A percentile compares a stretch with the other conserved stretches of the same genome.
phyloP scores from a whole-genome alignment of 1,284 basidiomycete genomes.

The Microbotryomycetes sp. region DNA sequence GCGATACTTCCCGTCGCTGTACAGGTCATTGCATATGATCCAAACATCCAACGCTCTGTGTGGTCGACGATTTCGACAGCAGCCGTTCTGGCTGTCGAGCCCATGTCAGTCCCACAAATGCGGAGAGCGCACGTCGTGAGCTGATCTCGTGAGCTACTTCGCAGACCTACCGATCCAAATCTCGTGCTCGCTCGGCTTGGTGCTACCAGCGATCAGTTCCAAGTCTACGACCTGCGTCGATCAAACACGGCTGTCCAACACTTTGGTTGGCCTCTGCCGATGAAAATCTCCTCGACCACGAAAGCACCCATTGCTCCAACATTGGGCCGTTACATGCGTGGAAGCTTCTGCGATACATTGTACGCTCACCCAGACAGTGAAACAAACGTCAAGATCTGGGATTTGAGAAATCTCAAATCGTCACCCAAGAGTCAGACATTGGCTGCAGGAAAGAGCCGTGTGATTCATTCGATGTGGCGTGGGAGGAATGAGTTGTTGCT shows the following conservation, averaged over 20 bases:
- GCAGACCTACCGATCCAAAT: slow-evolving; percentile 17
- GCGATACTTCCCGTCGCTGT: not conserved
- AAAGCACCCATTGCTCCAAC: slow-evolving; percentile 4
- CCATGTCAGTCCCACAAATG: slow-evolving; percentile 5
- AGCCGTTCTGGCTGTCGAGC: slow-evolving; percentile 13
- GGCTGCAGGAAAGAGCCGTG: not conserved
- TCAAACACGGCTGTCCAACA: not conserved
- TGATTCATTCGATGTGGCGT: slow-evolving; percentile 5
- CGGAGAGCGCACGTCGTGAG: not conserved
- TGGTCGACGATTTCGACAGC: slow-evolving; percentile 17
- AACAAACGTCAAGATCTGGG: slow-evolving; percentile 20
- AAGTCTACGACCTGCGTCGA: slow-evolving; percentile 14
- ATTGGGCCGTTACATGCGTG: slow-evolving; percentile 25
- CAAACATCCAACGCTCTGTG: not conserved
- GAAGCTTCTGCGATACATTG: slow-evolving; percentile 12
- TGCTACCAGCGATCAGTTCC: slow-evolving; percentile 14
- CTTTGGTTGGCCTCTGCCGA: slow-evolving; percentile 22
- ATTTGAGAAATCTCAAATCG: not conserved
- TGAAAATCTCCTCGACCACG: not conserved
- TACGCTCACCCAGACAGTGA: slow-evolving; percentile 23
- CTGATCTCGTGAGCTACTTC: no score
- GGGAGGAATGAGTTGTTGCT: not conserved
- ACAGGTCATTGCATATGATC: slow-evolving; percentile 21
- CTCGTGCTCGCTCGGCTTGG: slow-evolving; percentile 18
- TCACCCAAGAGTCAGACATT: not conserved